Base-by-base conservation (phyloP, 1,139 yeast genomes). In the Scheffersomyces lignicola region DNA sequence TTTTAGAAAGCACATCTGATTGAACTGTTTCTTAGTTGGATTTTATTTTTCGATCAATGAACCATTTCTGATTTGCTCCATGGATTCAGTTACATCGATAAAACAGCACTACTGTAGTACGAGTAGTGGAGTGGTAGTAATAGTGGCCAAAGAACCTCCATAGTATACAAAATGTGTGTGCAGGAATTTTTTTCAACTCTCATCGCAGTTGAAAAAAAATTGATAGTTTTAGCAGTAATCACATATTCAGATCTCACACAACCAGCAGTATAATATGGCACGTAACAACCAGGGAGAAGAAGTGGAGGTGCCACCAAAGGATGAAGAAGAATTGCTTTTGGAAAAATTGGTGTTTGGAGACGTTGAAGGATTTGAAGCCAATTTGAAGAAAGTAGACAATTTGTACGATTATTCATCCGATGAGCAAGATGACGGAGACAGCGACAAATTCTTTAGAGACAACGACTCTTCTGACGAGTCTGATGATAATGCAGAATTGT, bases 281-380 rank as follows among this genome's bases (percentile, higher is more conserved):
- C 51, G 45, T 41, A 56, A 54, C 39, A 44, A 42, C 24, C 48
- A 51, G 33, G 56, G 62, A 38, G 58, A 64, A 17, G 57, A 60
- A 8, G 60, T 70, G 13, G 62, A 49, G 21, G 51, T 65, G 8
- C 83, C 86, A 14, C 83, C 84, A 24, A 89, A 92, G 48, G 95
- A 86, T 55, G 83, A 76, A 35, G 96, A 88, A 52, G 97, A 90
- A 57, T 37, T 83, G 29, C 74, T 68, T 38, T 72, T 92, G 33
- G 96, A 90, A 45, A 85, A 78, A 56, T 69, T 87, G 13, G 96
- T 94, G 4, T 92, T 94, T 61, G 97, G 98, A 14, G 97, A 92
- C 56, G 52, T 73, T 2, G 81, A 80, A 29, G 94, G 92, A 18
- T 89, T 90, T 57, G 89, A 83, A 44, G 56, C 65, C 30, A 84